Evolutionary conservation across 257 asterid genomes (phyloP).

Genomic region (Jacaranda mimosifolia): DNA sequence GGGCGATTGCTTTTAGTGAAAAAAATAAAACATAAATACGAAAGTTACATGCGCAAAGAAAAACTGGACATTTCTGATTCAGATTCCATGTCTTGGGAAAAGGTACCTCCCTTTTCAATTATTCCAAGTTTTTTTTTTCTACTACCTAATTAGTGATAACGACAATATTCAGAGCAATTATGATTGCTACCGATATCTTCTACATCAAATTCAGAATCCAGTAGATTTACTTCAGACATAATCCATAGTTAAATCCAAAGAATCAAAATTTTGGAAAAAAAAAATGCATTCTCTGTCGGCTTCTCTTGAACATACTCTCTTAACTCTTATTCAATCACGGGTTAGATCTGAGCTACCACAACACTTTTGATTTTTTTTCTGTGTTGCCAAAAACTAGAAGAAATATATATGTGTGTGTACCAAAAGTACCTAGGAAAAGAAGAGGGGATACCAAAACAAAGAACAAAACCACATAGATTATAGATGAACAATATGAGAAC

Average conservation of each 20-base stretch:
- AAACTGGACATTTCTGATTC: conserved; percentile 1
- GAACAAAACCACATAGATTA: background rate
- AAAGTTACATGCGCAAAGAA: conserved; percentile 27
- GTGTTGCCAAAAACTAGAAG: too few relatives aligned
- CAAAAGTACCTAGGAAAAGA: too few relatives aligned
- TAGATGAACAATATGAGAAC: background rate
- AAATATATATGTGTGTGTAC: too few relatives aligned
- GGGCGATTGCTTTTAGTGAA: background rate
- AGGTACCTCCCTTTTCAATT: background rate
- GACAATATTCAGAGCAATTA: background rate
- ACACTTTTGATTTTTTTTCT: too few relatives aligned
- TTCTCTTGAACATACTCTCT: too few relatives aligned
- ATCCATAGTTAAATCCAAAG: too few relatives aligned
- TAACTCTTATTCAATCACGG: too few relatives aligned
- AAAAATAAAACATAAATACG: too few relatives aligned
- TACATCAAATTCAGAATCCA: background rate
- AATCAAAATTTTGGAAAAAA: too few relatives aligned
- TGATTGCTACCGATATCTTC: background rate
- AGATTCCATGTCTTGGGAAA: background rate
- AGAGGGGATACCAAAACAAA: too few relatives aligned
- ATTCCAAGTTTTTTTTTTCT: background rate
- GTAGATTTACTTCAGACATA: background rate
- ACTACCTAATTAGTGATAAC: conserved; percentile 3
- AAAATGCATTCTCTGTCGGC: too few relatives aligned
- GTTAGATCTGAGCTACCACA: too few relatives aligned